Conservation (phyloP, 1,284 basidiomycete genomes). For the Sanghuangporus sanghuang region DNA sequence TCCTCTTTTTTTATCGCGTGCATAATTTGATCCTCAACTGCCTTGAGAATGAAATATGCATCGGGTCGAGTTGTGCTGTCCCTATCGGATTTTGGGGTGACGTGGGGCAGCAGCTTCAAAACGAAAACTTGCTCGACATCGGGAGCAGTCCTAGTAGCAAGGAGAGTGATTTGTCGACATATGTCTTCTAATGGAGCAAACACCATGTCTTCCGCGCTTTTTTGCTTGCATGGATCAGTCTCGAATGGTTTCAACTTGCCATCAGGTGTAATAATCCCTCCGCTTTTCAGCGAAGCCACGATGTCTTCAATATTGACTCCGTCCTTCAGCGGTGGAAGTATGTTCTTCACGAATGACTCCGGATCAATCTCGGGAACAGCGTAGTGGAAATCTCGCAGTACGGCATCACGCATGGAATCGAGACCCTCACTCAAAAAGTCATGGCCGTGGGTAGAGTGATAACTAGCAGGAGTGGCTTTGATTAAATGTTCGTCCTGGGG, state of each 20-base stretch:
- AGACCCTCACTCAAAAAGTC: too few relatives aligned
- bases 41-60: background rate
- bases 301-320: background rate
- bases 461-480: too few relatives aligned
- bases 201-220: background rate
- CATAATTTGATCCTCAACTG: background rate
- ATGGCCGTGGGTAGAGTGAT: too few relatives aligned
- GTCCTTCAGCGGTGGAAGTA: background rate
- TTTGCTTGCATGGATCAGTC: background rate
- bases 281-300: background rate
- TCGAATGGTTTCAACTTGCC: background rate
- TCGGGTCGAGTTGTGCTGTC: background rate
- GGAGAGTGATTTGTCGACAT: background rate
- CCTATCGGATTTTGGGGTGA: background rate
- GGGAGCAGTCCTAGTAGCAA: background rate
- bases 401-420: too few relatives aligned
- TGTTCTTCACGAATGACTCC: too few relatives aligned
- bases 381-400: too few relatives aligned
- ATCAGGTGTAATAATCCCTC: background rate
- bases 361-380: too few relatives aligned
- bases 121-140: background rate
- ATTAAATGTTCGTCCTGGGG: too few relatives aligned
- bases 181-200: background rate
- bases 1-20: background rate
- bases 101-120: background rate